These are phyloP conservation scores for Solidago caesia DNA, from an alignment of 129 eudicot species.

Conservation along the genomic window DNA sequence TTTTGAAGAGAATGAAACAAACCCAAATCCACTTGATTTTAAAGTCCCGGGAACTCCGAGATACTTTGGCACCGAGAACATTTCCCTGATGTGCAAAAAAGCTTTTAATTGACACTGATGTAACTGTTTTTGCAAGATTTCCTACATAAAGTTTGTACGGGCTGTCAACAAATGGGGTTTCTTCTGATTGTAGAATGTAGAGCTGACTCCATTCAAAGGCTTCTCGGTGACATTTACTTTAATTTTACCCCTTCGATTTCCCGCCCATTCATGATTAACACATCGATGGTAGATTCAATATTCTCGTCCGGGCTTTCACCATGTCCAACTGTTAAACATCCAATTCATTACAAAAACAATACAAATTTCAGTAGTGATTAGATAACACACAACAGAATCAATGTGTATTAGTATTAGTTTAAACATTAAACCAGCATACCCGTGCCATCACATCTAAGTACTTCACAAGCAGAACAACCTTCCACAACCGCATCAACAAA, in stretches of 20 bases:
- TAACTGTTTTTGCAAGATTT: slow-evolving; percentile 85
- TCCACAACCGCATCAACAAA: slow-evolving; percentile 80
- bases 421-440: slow-evolving; percentile 38
- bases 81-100: slow-evolving; percentile 77
- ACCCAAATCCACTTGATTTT: slow-evolving; percentile 82
- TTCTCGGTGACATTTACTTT: slow-evolving; percentile 92
- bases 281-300: slow-evolving; percentile 88
- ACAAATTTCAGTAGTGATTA: not conserved
- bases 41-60: slow-evolving; percentile 91
- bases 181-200: slow-evolving; percentile 64
- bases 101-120: slow-evolving; percentile 61
- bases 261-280: slow-evolving; percentile 94
- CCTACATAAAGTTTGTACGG: slow-evolving; percentile 89
- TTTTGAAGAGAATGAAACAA: slow-evolving; percentile 78
- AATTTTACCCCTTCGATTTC: slow-evolving; percentile 80
- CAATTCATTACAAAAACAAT: not conserved
- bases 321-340: slow-evolving; percentile 75
- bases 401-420: not conserved
- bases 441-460: slow-evolving; percentile 83
- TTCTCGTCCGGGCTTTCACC: slow-evolving; percentile 99
- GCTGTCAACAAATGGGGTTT: slow-evolving; percentile 74
- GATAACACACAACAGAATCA: not conserved
- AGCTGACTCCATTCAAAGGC: slow-evolving; percentile 48
- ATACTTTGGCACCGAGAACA: slow-evolving; percentile 81
- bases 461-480: slow-evolving; percentile 84